Percentiles rank a stretch among this genome's conserved stretches.
phyloP scores from a whole-genome alignment of 2,329 filamentous ascomycete species.

The Aureobasidium pullulans region DNA sequence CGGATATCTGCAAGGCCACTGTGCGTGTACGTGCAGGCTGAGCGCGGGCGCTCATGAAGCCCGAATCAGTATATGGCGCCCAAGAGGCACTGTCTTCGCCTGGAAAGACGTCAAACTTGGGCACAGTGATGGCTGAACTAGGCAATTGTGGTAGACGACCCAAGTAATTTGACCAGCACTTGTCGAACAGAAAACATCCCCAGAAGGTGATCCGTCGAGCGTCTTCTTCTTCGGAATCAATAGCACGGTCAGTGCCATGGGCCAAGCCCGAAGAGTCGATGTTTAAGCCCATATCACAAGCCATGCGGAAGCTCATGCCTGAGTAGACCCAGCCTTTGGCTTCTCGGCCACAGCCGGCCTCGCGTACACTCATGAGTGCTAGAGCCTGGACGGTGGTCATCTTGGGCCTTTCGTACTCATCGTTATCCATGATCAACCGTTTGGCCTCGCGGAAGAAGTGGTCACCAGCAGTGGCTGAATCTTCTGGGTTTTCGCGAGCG shows the following conservation, averaged over 20 bases:
- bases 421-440: slow-evolving; percentile 77
- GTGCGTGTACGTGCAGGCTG: slow-evolving; percentile 81
- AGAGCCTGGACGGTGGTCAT: slow-evolving; percentile 89
- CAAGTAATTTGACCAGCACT: slow-evolving; percentile 97
- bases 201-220: slow-evolving; percentile 88
- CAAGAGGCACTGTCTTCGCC: slow-evolving; percentile 78
- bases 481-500: slow-evolving; percentile 62
- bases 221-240: slow-evolving; percentile 79
- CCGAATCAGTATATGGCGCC: slow-evolving; percentile 82
- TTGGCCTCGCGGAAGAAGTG: slow-evolving; percentile 96
- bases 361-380: slow-evolving; percentile 90
- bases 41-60: slow-evolving; percentile 61
- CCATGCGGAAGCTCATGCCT: slow-evolving; percentile 98
- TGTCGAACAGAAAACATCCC: slow-evolving; percentile 98
- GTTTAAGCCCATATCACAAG: slow-evolving; percentile 85
- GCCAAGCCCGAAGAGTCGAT: slow-evolving; percentile 66
- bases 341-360: slow-evolving; percentile 89
- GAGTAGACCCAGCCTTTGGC: slow-evolving; percentile 98
- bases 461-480: slow-evolving; percentile 82
- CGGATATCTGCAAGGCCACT: slow-evolving; percentile 71
- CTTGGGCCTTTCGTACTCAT: slow-evolving; percentile 84
- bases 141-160: slow-evolving; percentile 84
- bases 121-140: slow-evolving; percentile 69
- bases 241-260: slow-evolving; percentile 45
- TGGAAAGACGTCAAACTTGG: slow-evolving; percentile 86